Base-by-base conservation (phyloP, 75 land plant species). In the Pinus albicaulis region DNA sequence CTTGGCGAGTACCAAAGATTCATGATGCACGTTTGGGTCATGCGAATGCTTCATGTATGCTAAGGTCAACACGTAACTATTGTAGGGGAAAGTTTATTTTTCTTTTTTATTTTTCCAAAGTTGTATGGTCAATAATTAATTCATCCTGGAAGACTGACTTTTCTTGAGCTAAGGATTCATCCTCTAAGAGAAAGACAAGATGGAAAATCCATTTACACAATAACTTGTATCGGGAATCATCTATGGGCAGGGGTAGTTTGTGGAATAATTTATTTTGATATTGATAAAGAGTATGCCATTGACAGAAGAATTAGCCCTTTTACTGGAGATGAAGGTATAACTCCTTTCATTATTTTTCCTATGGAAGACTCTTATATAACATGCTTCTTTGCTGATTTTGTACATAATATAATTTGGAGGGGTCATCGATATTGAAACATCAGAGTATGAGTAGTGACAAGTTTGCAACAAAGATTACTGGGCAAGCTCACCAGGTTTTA, bases 381-480 rank as follows among this genome's bases (percentile, higher is more conserved):
- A 41, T 94, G 94, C 80, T 57, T 93, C 79, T 76, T 86, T 13
- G 83, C 68, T 60, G 99, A 96, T 74, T 74, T 56, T 5, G 92
- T 77, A 60, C 91, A 82, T 57, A 71, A 84, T 13, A 48, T 96
- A 73, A 80, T 96, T 31, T 96, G 94, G 94, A 92, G 82, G 78
- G 98, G 97, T 22, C 99, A 96, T 72, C 85, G 77, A 70, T 97
- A 96, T 86, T 97, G 99, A 26, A 96, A 82, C 78, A 79, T 96
- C 17, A 73, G 86, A 69, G 83, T 82, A 13, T 96, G 99, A 77
- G 60, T 24, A 55, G 57, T 26, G 56, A 31, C 59, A 62, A 55
- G 7, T 83, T 85, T 64, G 23, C 23, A 44, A 85, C 89, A 57
- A 71, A 26, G 5, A 57, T 96, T 0, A 75, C 88, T 11, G 93